These are phyloP conservation scores for Fraxinus xanthoxyloides DNA, from an alignment of 305 asterid genomes.

Conservation along the genomic window DNA sequence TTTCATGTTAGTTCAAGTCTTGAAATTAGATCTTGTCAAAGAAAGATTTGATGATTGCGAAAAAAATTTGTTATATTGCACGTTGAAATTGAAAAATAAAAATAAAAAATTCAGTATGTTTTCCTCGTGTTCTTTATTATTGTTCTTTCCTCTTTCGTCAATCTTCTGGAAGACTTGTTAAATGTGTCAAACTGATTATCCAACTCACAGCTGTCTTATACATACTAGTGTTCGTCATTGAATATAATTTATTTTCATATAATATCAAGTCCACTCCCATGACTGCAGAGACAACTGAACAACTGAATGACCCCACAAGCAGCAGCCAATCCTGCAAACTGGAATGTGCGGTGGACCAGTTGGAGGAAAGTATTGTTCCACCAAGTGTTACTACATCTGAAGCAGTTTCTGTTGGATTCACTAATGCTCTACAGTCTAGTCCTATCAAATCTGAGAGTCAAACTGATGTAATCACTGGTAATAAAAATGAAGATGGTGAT, in stretches of 20 bases:
- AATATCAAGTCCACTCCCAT: constrained; percentile 6
- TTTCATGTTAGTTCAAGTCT: background rate
- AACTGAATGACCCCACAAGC: constrained; percentile 22
- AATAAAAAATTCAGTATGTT: background rate
- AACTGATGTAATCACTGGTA: constrained; percentile 13
- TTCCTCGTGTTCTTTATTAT: background rate
- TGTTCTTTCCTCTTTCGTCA: background rate
- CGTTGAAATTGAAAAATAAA: background rate
- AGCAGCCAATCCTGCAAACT: constrained; percentile 19
- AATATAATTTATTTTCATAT: background rate
- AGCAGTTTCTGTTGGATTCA: constrained; percentile 32
- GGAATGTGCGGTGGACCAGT: constrained; percentile 26
- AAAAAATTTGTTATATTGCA: background rate
- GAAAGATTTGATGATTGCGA: background rate
- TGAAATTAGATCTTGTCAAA: background rate
- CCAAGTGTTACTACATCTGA: constrained; percentile 18
- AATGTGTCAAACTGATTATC: background rate
- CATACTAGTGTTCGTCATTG: background rate
- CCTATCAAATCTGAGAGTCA: constrained; percentile 21
- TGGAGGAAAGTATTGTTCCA: constrained; percentile 21
- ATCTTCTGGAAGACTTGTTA: background rate
- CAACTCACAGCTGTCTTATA: background rate
- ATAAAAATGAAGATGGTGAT: constrained; percentile 20
- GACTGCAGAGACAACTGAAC: constrained; percentile 34
- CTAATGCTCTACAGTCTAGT: constrained; percentile 24